These are phyloP conservation scores for Globisporangium cederbergense DNA, from an alignment of 352 stramenopile genomes.

Conservation along the genomic window DNA sequence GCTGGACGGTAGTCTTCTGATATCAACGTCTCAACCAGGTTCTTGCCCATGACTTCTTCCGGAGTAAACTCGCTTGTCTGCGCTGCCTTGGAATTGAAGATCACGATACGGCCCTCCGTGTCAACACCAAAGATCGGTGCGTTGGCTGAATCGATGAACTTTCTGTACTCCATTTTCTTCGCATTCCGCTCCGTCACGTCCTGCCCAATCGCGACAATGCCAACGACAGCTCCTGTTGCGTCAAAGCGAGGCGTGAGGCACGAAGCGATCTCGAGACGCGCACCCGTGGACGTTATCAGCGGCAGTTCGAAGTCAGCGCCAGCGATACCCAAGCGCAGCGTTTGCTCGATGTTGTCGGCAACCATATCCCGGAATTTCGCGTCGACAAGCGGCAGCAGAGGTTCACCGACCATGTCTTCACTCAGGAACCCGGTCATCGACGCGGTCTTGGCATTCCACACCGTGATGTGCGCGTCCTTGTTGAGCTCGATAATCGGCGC, in stretches of 20 bases:
- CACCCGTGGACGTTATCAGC: constrained; percentile 42
- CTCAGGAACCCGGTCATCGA: constrained; percentile 52
- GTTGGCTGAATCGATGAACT: constrained; percentile 72
- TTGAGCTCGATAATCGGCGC: constrained; percentile 78
- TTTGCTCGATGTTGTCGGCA: constrained; percentile 47
- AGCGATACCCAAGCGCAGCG: constrained; percentile 33
- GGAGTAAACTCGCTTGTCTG: no score
- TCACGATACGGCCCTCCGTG: constrained; percentile 76
- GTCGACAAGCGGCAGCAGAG: constrained; percentile 49
- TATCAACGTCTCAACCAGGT: no score
- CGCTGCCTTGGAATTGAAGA: constrained; percentile 74
- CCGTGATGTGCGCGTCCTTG: constrained; percentile 61
- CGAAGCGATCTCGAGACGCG: constrained; percentile 50
- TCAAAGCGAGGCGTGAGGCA: constrained; percentile 57
- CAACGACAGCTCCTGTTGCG: constrained; percentile 32
- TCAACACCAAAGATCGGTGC: constrained; percentile 86
- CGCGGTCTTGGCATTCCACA: constrained; percentile 63
- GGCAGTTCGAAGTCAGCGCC: constrained; percentile 53
- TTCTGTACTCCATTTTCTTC: constrained; percentile 69
- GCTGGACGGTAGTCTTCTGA: neutral
- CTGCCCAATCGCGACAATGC: constrained; percentile 60
- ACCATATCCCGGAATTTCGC: constrained; percentile 45
- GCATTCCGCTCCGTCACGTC: constrained; percentile 65
- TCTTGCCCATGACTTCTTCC: no score
- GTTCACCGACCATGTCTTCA: constrained; percentile 47